Evolutionary conservation across 75 land plant genomes (phyloP).

Genomic region (Cunninghamia lanceolata): DNA sequence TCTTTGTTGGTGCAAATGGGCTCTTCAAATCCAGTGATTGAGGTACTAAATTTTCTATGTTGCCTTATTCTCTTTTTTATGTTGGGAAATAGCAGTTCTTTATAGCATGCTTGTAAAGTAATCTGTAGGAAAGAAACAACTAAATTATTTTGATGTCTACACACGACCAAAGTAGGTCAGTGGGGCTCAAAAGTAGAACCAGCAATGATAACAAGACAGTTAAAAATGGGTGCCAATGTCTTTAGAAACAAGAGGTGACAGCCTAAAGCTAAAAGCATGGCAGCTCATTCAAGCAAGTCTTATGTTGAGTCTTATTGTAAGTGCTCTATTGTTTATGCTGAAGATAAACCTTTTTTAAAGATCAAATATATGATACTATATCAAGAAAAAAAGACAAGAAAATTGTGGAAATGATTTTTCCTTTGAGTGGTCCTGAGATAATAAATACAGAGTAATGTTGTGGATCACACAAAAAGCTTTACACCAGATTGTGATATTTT

Average conservation of each 20-base stretch:
- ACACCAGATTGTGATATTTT: background rate
- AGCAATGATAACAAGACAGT: background rate
- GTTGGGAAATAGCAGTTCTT: background rate
- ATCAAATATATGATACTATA: background rate
- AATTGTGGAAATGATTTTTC: background rate
- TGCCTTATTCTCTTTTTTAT: background rate
- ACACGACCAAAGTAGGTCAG: background rate
- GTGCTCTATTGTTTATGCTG: background rate
- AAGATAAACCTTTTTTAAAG: background rate
- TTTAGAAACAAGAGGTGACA: background rate
- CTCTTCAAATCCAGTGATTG: background rate
- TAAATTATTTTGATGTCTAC: background rate
- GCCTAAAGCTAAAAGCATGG: background rate
- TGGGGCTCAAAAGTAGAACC: background rate
- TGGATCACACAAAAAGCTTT: background rate
- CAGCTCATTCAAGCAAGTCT: background rate
- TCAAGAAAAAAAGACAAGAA: background rate
- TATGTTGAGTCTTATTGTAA: background rate
- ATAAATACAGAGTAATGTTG: background rate
- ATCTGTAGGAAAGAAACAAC: background rate
- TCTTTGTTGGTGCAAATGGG: background rate
- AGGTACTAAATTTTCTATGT: background rate
- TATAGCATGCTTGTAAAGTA: background rate
- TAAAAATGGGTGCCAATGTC: background rate
- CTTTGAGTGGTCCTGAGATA: background rate